These are phyloP conservation scores for Clonostachys byssicola DNA, from an alignment of 2,329 filamentous ascomycete genomes.

Conservation along the genomic window DNA sequence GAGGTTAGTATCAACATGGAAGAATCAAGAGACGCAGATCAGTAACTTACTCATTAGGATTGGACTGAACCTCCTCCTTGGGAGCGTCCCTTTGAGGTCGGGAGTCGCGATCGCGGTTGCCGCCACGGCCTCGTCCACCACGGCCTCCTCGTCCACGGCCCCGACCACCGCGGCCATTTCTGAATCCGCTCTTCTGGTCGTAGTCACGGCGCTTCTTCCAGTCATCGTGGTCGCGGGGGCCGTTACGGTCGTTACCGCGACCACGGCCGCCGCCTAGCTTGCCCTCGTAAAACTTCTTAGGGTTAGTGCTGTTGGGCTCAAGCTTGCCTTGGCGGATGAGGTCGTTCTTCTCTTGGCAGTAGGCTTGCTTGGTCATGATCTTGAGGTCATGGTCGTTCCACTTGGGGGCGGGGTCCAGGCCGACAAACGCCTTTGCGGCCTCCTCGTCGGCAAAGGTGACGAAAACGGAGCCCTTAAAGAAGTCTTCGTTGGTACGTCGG, in stretches of 20 bases:
- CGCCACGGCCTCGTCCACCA: conserved; percentile 34
- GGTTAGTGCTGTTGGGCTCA: conserved; percentile 44
- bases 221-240: conserved; percentile 35
- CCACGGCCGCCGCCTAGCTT: conserved; percentile 20
- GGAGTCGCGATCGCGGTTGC: conserved; percentile 16
- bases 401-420: conserved; percentile 73
- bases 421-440: conserved; percentile 74
- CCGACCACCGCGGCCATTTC: conserved; percentile 37
- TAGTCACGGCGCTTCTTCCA: conserved; percentile 62
- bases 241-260: conserved; percentile 29
- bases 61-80: conserved; percentile 3
- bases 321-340: conserved; percentile 70
- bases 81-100: conserved; percentile 5
- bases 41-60: conserved; percentile 16
- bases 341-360: conserved; percentile 72
- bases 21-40: neutral
- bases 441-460: conserved; percentile 86
- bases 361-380: conserved; percentile 85
- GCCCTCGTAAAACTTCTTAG: conserved; percentile 46
- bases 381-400: conserved; percentile 78
- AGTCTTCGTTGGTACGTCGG: conserved; percentile 65
- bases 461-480: conserved; percentile 96
- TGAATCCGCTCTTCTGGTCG: conserved; percentile 57
- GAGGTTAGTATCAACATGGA: conserved; percentile 7
- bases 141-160: conserved; percentile 31